Conservation (phyloP, 2,329 filamentous ascomycete genomes). For the Knoxdaviesia proteae region DNA sequence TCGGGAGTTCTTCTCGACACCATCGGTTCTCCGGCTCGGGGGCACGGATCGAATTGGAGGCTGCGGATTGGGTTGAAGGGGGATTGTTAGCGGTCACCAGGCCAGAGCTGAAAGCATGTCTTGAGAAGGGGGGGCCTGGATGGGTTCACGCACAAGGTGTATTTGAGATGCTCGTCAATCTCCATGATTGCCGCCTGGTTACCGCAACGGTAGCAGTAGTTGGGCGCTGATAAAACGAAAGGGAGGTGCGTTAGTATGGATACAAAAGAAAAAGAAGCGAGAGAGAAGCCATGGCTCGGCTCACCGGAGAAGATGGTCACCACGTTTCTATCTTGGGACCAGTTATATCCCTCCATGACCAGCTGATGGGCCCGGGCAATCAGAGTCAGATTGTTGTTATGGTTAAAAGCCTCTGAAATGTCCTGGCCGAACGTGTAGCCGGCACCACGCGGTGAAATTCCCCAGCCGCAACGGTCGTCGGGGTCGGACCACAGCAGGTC, state of each 20-base stretch:
- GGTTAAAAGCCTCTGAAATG: constrained; percentile 96
- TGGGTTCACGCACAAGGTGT: constrained; percentile 66
- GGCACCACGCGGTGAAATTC: constrained; percentile 82
- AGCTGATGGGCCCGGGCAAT: constrained; percentile 94
- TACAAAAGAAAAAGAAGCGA: not conserved
- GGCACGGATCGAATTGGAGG: constrained; percentile 97
- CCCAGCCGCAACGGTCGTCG: constrained; percentile 90
- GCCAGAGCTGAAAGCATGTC: not conserved
- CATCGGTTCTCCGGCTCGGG: constrained; percentile 93
- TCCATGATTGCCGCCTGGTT: constrained; percentile 99
- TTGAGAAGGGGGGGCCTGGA: too few species aligned
- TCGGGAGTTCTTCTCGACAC: constrained; percentile 90
- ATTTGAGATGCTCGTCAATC: constrained; percentile 97
- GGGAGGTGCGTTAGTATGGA: constrained; percentile 6
- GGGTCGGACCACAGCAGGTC: constrained; percentile 96
- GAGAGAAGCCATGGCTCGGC: constrained; percentile 9
- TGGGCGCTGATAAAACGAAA: constrained; percentile 36
- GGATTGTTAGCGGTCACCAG: not conserved
- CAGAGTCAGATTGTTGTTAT: constrained; percentile 91
- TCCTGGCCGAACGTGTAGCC: constrained; percentile 94
- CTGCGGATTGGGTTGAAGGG: constrained; percentile 22
- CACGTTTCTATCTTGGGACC: constrained; percentile 95
- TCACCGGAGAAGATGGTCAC: constrained; percentile 95
- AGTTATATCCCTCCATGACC: constrained; percentile 99
- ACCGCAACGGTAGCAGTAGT: constrained; percentile 97